These are phyloP conservation scores for Hsuehochloa calcarea DNA, from an alignment of 176 grass and related monocot species.

Conservation along the genomic window DNA sequence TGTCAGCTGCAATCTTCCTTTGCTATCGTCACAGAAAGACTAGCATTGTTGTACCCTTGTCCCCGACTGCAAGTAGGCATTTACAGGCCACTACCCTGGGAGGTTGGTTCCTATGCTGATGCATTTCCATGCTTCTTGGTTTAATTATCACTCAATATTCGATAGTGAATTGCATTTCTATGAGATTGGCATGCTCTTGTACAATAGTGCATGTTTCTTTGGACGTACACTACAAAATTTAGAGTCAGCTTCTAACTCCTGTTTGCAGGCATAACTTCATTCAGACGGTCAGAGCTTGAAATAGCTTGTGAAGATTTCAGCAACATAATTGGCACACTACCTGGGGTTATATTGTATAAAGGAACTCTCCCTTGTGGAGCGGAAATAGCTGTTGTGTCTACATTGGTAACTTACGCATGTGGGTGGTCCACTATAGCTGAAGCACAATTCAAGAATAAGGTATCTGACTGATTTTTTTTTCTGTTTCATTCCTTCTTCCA, in stretches of 20 bases:
- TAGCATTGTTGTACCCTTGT: conserved; percentile 65
- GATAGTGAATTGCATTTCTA: neutral
- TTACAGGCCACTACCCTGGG: conserved; percentile 48
- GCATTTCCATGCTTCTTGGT: conserved; percentile 18
- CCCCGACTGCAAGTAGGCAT: conserved; percentile 49
- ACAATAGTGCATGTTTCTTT: neutral
- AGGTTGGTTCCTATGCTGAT: conserved; percentile 45
- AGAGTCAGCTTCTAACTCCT: neutral
- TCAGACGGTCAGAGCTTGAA: conserved; percentile 68
- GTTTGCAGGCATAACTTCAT: conserved; percentile 58
- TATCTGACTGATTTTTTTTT: conserved; percentile 9
- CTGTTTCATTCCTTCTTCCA: conserved; percentile 4
- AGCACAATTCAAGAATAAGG: conserved; percentile 75
- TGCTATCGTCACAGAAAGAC: conserved; percentile 39
- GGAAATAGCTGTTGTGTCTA: conserved; percentile 81
- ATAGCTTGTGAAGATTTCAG: conserved; percentile 85
- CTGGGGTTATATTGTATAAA: conserved; percentile 66
- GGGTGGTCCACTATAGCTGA: conserved; percentile 61
- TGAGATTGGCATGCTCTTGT: neutral
- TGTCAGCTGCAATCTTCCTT: conserved; percentile 40
- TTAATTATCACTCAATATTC: conserved; percentile 13
- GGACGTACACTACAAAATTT: neutral
- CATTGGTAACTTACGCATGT: conserved; percentile 33
- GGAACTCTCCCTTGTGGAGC: conserved; percentile 79
- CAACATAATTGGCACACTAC: conserved; percentile 66